Evolutionary conservation across 441 rosid genomes (phyloP).

Genomic region (Dalechampia spathulata): DNA sequence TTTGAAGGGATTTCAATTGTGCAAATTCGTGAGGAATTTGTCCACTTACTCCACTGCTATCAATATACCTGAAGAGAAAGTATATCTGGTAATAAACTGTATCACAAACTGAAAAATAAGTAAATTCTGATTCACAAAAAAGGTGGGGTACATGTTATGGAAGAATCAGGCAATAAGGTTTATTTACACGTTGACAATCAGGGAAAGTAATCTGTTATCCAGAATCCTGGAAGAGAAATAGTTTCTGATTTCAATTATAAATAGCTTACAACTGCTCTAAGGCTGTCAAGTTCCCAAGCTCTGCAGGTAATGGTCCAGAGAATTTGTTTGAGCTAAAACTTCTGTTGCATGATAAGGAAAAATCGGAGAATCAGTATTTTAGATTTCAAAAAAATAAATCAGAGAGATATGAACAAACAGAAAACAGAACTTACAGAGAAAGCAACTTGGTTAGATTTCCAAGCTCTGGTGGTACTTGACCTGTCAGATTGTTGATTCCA

Average conservation of each 20-base stretch:
- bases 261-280: constrained; percentile 43
- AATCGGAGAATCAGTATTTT: not conserved
- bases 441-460: constrained; percentile 47
- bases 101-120: too few relatives aligned
- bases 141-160: too few relatives aligned
- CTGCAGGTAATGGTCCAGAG: constrained; percentile 36
- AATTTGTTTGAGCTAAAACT: constrained; percentile 54
- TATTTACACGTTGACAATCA: too few relatives aligned
- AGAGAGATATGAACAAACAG: not conserved
- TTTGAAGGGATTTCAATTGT: constrained; percentile 41
- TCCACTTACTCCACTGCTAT: constrained; percentile 56
- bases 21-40: constrained; percentile 41
- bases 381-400: too few relatives aligned
- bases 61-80: constrained; percentile 43
- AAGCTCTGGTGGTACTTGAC: constrained; percentile 39
- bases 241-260: too few relatives aligned
- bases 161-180: too few relatives aligned
- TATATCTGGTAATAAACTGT: too few relatives aligned
- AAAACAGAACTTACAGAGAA: constrained; percentile 34
- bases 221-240: constrained; percentile 5
- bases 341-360: constrained; percentile 17
- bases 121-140: too few relatives aligned
- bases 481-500: constrained; percentile 51
- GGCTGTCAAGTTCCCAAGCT: constrained; percentile 40
- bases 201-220: not conserved